Percentiles rank a stretch among this genome's conserved stretches.
These are phyloP conservation scores for Xylaria sp. DNA, from an alignment of 2,329 filamentous ascomycete genomes.

Conservation along the genomic window DNA sequence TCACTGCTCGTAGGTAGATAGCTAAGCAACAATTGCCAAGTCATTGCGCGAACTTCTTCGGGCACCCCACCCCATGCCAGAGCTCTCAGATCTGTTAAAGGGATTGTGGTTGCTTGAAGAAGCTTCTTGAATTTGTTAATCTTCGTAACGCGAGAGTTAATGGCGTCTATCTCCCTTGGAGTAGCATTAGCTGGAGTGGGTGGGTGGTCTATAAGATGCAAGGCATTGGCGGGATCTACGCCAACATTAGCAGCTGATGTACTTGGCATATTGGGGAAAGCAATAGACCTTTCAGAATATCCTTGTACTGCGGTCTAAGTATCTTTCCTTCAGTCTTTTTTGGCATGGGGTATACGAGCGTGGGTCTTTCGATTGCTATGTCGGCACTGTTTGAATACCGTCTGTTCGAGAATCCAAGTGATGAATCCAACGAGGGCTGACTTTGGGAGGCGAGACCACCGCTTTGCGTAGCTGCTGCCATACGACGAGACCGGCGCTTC, in stretches of 20 bases:
- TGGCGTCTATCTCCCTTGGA: slow-evolving; percentile 84
- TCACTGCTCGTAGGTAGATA: slow-evolving; percentile 98
- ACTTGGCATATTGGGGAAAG: not conserved
- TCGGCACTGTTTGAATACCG: slow-evolving; percentile 87
- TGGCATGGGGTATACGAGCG: slow-evolving; percentile 84
- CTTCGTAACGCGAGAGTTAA: slow-evolving; percentile 87
- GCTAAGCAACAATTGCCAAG: slow-evolving; percentile 95
- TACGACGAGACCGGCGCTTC: slow-evolving; percentile 75
- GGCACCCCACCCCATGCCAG: slow-evolving; percentile 95
- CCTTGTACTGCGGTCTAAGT: slow-evolving; percentile 95
- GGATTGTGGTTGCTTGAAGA: slow-evolving; percentile 89
- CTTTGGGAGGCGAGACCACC: slow-evolving; percentile 47
- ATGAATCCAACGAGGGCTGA: slow-evolving; percentile 52
- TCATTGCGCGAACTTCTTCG: slow-evolving; percentile 95
- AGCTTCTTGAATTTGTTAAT: slow-evolving; percentile 99
- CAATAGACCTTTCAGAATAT: slow-evolving; percentile 77
- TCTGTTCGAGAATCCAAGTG: slow-evolving; percentile 58
- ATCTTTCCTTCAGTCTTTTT: slow-evolving; percentile 96
- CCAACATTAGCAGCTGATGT: slow-evolving; percentile 12
- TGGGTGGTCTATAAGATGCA: slow-evolving; percentile 93
- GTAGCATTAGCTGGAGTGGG: slow-evolving; percentile 77
- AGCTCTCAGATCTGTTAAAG: slow-evolving; percentile 82
- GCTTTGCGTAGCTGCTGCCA: slow-evolving; percentile 60
- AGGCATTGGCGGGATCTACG: slow-evolving; percentile 84
- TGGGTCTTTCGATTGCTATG: slow-evolving; percentile 89